Evolutionary conservation across 768 basidiomycete species (phyloP).

Genomic region (Trametopsis cervina): DNA sequence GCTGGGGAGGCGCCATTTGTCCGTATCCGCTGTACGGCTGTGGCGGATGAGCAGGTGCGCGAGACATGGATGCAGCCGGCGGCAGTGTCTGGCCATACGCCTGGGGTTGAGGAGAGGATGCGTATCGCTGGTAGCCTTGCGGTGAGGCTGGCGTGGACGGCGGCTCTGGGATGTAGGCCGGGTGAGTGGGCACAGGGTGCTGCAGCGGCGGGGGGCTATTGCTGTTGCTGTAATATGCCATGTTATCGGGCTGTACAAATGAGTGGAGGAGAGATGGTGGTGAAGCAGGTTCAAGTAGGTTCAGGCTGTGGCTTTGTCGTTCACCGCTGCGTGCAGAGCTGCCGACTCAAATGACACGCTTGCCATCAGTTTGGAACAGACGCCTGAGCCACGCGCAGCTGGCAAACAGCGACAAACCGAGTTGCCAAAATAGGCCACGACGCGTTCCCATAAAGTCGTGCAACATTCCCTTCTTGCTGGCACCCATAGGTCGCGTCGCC

Average conservation of each 20-base stretch:
- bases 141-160: slow-evolving; percentile 72
- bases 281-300: background rate
- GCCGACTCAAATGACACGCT: slow-evolving; percentile 7
- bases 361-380: no score
- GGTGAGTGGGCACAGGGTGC: slow-evolving; percentile 86
- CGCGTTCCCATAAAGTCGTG: slow-evolving; percentile 6
- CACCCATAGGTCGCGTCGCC: background rate
- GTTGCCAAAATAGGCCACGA: background rate
- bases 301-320: background rate
- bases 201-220: slow-evolving; percentile 73
- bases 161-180: slow-evolving; percentile 77
- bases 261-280: background rate
- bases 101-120: slow-evolving; percentile 44
- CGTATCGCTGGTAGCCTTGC: slow-evolving; percentile 67
- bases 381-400: no score
- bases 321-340: background rate
- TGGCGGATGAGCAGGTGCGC: slow-evolving; percentile 10
- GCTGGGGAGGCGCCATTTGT: slow-evolving; percentile 18
- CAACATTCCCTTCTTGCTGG: background rate
- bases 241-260: background rate
- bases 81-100: slow-evolving; percentile 25
- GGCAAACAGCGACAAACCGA: slow-evolving; percentile 10
- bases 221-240: slow-evolving; percentile 33
- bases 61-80: slow-evolving; percentile 9
- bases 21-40: slow-evolving; percentile 15